A percentile compares a stretch with the other conserved stretches of the same genome.
Evolutionary conservation across 2,329 filamentous ascomycete species (phyloP).

Genomic region (Amauroascus verrucosus): DNA sequence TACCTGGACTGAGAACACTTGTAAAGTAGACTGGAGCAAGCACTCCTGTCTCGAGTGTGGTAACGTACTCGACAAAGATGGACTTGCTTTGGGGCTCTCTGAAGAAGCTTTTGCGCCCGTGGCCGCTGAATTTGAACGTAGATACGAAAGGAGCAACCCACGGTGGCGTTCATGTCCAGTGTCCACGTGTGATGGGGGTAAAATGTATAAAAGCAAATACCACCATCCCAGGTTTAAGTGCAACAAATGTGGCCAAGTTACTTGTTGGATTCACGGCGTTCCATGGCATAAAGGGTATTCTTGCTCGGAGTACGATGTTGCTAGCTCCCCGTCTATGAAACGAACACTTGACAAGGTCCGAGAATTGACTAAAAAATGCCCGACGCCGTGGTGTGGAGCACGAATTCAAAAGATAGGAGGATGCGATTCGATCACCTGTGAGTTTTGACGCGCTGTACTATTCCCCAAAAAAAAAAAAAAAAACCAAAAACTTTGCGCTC

Average conservation of each 20-base stretch:
- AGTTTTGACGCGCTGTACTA: too few species aligned
- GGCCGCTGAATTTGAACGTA: neutral
- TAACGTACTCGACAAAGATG: neutral
- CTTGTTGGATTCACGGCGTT: slow-evolving; percentile 16
- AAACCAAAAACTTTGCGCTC: too few species aligned
- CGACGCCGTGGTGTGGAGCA: slow-evolving; percentile 12
- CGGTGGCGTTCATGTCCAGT: slow-evolving; percentile 10
- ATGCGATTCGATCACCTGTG: slow-evolving; percentile 16
- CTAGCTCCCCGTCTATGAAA: neutral
- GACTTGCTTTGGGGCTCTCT: slow-evolving; percentile 7
- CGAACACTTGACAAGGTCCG: slow-evolving; percentile 13
- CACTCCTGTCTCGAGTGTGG: slow-evolving; percentile 12
- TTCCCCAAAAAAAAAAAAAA: too few species aligned
- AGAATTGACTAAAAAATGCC: slow-evolving; percentile 16
- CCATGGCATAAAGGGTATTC: slow-evolving; percentile 16
- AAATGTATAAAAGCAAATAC: neutral
- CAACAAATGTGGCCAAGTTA: slow-evolving; percentile 12
- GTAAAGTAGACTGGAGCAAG: slow-evolving; percentile 8
- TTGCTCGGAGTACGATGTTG: slow-evolving; percentile 16
- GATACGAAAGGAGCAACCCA: neutral
- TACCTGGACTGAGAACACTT: neutral
- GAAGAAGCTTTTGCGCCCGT: neutral
- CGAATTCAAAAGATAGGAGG: slow-evolving; percentile 18
- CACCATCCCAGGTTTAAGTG: slow-evolving; percentile 11
- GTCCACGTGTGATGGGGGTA: slow-evolving; percentile 5